These are phyloP conservation scores for Blastobotrys indianensis DNA, from an alignment of 1,139 yeast genomes.

Conservation along the genomic window DNA sequence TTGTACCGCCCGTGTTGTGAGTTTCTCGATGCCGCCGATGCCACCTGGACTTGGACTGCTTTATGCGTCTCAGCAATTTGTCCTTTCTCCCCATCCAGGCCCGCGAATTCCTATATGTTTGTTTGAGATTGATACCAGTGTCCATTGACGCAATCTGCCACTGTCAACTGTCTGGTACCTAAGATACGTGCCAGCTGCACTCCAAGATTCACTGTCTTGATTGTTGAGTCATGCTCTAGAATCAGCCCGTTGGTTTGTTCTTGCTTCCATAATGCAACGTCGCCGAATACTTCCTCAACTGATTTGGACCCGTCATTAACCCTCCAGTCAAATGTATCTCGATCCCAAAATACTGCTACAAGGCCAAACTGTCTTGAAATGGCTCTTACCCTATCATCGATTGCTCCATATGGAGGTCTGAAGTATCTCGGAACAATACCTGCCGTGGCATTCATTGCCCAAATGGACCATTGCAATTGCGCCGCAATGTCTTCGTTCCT, in stretches of 20 bases:
- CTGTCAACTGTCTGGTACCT: slow-evolving; percentile 60
- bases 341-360: slow-evolving; percentile 86
- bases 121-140: slow-evolving; percentile 29
- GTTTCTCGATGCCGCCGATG: no score
- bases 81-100: slow-evolving; percentile 1
- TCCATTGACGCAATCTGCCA: slow-evolving; percentile 79
- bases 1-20: no score
- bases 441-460: slow-evolving; percentile 98
- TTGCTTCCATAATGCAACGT: slow-evolving; percentile 48
- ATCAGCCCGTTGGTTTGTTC: slow-evolving; percentile 54
- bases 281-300: slow-evolving; percentile 47
- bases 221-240: slow-evolving; percentile 76
- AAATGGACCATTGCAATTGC: slow-evolving; percentile 88
- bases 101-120: slow-evolving; percentile 7
- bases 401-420: slow-evolving; percentile 94
- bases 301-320: slow-evolving; percentile 41
- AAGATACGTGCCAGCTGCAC: slow-evolving; percentile 48
- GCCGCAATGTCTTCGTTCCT: slow-evolving; percentile 78
- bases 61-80: not conserved
- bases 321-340: slow-evolving; percentile 90
- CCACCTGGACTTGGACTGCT: no score
- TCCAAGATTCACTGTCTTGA: slow-evolving; percentile 64
- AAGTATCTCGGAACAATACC: slow-evolving; percentile 88
- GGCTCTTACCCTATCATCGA: slow-evolving; percentile 76
- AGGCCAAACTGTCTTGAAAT: slow-evolving; percentile 81